Conservation (phyloP, 2,329 filamentous ascomycete genomes). For the Botrytis aclada region DNA sequence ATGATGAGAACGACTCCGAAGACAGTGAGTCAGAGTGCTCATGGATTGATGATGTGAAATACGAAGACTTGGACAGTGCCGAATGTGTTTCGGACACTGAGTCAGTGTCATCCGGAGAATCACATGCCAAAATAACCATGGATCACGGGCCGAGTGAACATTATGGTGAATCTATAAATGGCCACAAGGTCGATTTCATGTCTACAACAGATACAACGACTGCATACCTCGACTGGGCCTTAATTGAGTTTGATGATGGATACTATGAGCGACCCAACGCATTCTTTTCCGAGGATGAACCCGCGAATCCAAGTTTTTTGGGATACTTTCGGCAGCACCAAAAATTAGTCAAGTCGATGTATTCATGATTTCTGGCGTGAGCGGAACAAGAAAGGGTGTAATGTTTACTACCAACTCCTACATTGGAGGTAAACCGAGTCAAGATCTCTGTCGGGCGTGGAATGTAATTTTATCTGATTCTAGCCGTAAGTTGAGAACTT, state of each 20-base stretch:
- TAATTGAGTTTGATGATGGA: background rate
- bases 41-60: background rate
- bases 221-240: background rate
- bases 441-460: background rate
- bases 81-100: background rate
- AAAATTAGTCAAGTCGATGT: background rate
- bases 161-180: background rate
- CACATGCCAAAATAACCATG: background rate
- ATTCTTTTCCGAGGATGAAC: background rate
- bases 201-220: background rate
- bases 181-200: background rate
- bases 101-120: background rate
- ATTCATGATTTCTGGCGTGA: background rate
- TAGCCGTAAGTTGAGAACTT: background rate
- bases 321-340: background rate
- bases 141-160: background rate
- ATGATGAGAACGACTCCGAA: background rate
- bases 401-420: background rate
- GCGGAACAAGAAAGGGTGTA: background rate
- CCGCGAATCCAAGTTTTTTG: background rate
- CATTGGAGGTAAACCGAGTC: background rate
- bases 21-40: background rate
- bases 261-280: background rate
- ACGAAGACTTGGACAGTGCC: background rate
- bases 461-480: background rate